phyloP scores from a whole-genome alignment of 306 rosid genomes.

The Quercus wislizeni region DNA sequence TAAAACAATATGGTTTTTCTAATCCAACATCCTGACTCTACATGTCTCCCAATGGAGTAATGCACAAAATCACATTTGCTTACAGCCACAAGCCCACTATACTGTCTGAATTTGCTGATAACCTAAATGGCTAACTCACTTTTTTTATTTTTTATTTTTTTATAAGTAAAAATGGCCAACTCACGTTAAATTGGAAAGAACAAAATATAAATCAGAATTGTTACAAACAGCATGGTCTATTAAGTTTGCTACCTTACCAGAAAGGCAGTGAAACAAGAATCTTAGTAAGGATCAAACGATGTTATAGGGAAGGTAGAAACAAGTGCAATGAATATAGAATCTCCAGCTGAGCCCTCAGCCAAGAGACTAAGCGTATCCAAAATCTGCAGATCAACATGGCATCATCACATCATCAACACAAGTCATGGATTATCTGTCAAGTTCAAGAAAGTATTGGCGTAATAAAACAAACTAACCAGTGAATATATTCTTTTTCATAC shows the following conservation, averaged over 20 bases:
- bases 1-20: not conserved
- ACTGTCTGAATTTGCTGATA: not conserved
- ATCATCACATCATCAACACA: not conserved
- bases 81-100: not conserved
- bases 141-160: not conserved
- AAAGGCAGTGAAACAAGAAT: not conserved
- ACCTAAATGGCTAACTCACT: not conserved
- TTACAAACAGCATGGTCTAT: not conserved
- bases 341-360: slow-evolving; percentile 53
- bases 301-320: not conserved
- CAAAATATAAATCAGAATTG: not conserved
- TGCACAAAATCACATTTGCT: not conserved
- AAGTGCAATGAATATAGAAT: not conserved
- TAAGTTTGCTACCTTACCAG: not conserved
- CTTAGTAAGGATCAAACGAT: not conserved
- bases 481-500: not conserved
- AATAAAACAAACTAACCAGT: not conserved
- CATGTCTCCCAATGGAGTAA: not conserved
- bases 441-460: no score
- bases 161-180: not conserved
- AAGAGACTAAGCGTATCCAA: slow-evolving; percentile 74
- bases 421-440: not conserved
- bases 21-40: not conserved
- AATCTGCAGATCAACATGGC: slow-evolving; percentile 40
- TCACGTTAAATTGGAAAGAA: not conserved